These are phyloP conservation scores for Thelonectria olida DNA, from an alignment of 2,329 filamentous ascomycete species.

Conservation along the genomic window DNA sequence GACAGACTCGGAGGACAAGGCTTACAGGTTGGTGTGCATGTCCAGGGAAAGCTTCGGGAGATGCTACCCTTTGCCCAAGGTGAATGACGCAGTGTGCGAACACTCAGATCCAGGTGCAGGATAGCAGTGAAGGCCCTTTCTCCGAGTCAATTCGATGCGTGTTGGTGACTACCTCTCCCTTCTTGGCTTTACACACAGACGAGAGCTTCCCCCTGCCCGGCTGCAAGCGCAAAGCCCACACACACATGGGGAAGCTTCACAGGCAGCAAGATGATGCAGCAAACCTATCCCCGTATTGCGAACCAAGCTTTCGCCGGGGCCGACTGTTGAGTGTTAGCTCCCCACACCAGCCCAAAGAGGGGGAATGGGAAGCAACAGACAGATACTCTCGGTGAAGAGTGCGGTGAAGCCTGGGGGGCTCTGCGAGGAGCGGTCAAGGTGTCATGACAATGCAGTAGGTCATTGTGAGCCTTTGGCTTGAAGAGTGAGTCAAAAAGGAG, in stretches of 20 bases:
- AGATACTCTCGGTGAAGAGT: neutral
- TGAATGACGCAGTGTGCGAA: neutral
- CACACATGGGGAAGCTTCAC: neutral
- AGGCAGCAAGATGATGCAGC: slow-evolving; percentile 8
- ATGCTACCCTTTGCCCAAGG: no score
- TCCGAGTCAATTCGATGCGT: no score
- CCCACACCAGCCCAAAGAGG: neutral
- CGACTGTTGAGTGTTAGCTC: slow-evolving; percentile 3
- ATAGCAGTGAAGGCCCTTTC: neutral
- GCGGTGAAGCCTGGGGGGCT: slow-evolving; percentile 2
- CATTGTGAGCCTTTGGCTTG: neutral
- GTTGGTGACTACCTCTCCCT: no score
- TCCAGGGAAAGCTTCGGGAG: neutral
- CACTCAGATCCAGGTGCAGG: neutral
- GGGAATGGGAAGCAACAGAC: neutral
- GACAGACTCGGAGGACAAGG: slow-evolving; percentile 13
- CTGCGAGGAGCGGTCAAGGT: slow-evolving; percentile 2
- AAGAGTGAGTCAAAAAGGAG: neutral
- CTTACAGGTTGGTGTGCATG: neutral
- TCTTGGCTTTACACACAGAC: no score
- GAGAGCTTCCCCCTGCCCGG: slow-evolving; percentile 18
- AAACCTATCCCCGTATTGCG: neutral
- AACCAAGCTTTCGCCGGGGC: slow-evolving; percentile 2
- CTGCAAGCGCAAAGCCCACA: neutral
- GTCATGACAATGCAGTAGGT: neutral